Conservation (phyloP, 331 rosid species). For the Dryas integrifolia region DNA sequence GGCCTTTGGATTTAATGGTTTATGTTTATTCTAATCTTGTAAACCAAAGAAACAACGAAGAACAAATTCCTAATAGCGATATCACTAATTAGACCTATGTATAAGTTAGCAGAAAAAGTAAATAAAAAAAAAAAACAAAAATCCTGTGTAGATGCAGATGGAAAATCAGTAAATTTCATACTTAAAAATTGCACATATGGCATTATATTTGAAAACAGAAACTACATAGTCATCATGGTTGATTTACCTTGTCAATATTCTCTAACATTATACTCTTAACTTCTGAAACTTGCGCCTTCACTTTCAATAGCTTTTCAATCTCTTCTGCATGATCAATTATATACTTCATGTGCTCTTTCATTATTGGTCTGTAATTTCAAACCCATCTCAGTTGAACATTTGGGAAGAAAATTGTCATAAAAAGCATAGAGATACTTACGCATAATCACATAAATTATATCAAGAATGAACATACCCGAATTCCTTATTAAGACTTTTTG, state of each 20-base stretch:
- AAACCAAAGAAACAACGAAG: background rate
- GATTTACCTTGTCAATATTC: conserved; percentile 79
- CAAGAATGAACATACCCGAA: conserved; percentile 57
- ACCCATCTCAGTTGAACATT: conserved; percentile 1
- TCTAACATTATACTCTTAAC: conserved; percentile 84
- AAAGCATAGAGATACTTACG: conserved; percentile 10
- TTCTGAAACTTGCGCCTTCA: conserved; percentile 92
- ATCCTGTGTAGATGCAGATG: background rate
- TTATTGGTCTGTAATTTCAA: conserved; percentile 55
- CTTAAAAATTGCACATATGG: conserved; percentile 5
- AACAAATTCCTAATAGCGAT: background rate
- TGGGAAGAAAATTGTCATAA: background rate
- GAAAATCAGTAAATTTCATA: background rate
- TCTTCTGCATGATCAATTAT: conserved; percentile 84
- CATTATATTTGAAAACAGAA: background rate
- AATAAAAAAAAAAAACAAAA: background rate
- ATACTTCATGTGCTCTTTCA: conserved; percentile 94
- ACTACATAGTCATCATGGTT: background rate
- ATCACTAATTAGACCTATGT: background rate
- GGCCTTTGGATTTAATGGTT: background rate
- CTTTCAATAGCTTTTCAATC: conserved; percentile 77
- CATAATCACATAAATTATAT: conserved; percentile 7
- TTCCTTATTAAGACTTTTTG: conserved; percentile 86
- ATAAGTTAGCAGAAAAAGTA: background rate
- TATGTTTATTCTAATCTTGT: background rate